Base-by-base conservation (phyloP, 805 yeast genomes). In the Sugiyamaella chiloensis region DNA sequence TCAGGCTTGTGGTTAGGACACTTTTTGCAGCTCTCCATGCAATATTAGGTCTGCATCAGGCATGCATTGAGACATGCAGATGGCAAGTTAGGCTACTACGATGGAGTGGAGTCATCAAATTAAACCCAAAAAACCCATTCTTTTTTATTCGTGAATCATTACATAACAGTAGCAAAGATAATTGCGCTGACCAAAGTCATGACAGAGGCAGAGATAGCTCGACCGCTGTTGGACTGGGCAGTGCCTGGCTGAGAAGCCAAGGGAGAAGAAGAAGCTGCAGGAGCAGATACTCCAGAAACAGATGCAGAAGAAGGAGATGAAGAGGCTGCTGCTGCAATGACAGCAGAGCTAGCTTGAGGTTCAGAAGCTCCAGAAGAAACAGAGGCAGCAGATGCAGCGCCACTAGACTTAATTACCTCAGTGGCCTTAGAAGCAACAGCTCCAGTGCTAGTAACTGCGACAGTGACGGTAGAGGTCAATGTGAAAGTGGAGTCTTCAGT, bases 271-370 rank as follows among this genome's bases (percentile, higher is more conserved):
- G 29, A 26, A 7, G 37, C 17, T 8, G 37, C 37, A 32, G 37
- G 11, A 12, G 37, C 37, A 32, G 37, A 17, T 7, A 17, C 37
- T 7, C 37, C n/a, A 12, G 37, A 7, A 35, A n/a, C 7, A 42
- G 46, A 42, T 16, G 17, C 48, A 30, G 49, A 17, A 21, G 47
- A 11, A 44, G 49, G 7, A n/a, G 47, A 9, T 24, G 49, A 19
- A 14, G 21, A 24, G 29, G 49, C 6, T 8, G 30, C 45, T n/a
- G n/a, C n/a, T n/a, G n/a, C n/a, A n/a, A n/a, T n/a, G n/a, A n/a
- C n/a, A n/a, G n/a, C n/a, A n/a, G n/a, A n/a, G n/a, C n/a, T n/a
- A n/a, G n/a, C n/a, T 8, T 5, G 4, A 12, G 47, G 21, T 42
- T 30, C 7, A 16, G 48, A 42, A 16, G 48, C 5, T 20, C 26